Evolutionary conservation across 768 basidiomycete species (phyloP).

Genomic region (Mycena haematopus): DNA sequence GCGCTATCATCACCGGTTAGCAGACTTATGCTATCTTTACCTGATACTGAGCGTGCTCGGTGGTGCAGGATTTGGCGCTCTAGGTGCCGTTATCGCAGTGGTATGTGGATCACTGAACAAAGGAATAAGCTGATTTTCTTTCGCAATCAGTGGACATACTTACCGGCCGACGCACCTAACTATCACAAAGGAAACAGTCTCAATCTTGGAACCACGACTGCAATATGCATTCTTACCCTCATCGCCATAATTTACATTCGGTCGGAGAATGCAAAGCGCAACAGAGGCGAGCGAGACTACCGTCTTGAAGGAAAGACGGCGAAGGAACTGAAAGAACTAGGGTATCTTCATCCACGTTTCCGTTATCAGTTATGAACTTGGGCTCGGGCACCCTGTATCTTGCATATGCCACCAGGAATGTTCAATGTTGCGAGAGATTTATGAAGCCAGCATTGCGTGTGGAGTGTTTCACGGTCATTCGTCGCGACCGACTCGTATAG

Average conservation of each 20-base stretch:
- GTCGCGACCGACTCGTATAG: too few species aligned
- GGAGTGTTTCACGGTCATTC: too few species aligned
- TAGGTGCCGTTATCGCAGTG: conserved; percentile 50
- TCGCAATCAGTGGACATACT: conserved; percentile 48
- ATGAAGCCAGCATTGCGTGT: too few species aligned
- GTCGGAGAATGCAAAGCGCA: conserved; percentile 50
- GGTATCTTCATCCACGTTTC: conserved; percentile 53
- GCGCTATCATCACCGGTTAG: conserved; percentile 50
- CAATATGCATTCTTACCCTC: conserved; percentile 40
- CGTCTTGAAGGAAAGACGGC: conserved; percentile 46
- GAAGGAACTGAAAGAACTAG: conserved; percentile 47
- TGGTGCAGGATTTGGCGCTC: conserved; percentile 43
- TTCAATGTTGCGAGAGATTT: not conserved
- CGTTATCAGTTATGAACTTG: conserved; percentile 42
- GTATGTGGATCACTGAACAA: conserved; percentile 33
- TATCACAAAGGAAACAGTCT: conserved; percentile 55
- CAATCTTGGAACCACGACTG: conserved; percentile 47
- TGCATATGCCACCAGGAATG: not conserved
- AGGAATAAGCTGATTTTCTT: not conserved
- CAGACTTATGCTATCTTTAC: not conserved
- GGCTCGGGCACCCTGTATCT: not conserved
- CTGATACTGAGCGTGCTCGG: not conserved
- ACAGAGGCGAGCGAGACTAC: conserved; percentile 48
- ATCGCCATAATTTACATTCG: conserved; percentile 44
- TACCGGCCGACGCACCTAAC: conserved; percentile 52